Percentiles rank a stretch among this genome's conserved stretches.
These are phyloP conservation scores for Schizophyllum amplum DNA, from an alignment of 1,284 basidiomycete species.

Conservation along the genomic window DNA sequence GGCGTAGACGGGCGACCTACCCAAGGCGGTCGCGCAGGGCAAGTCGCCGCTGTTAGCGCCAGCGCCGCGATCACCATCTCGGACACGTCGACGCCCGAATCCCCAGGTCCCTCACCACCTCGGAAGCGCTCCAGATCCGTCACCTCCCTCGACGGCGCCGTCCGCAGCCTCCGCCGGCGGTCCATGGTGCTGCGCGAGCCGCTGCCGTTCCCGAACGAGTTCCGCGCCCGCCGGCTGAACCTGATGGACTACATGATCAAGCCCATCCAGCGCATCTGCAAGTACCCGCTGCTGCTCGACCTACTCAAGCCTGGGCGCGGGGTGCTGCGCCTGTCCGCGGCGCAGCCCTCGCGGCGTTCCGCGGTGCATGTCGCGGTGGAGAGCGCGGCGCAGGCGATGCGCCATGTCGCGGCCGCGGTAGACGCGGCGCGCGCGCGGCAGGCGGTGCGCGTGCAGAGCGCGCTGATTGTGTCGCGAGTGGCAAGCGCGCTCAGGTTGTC, in stretches of 20 bases:
- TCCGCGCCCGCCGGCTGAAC: constrained; percentile 38
- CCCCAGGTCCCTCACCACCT: constrained; percentile 19
- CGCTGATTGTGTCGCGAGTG: constrained; percentile 65
- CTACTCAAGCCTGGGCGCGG: constrained; percentile 48
- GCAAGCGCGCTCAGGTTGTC: constrained; percentile 12
- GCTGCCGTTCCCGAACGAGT: constrained; percentile 20
- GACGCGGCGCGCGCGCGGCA: constrained; percentile 60
- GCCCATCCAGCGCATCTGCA: constrained; percentile 85
- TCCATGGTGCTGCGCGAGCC: constrained; percentile 19
- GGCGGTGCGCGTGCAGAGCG: constrained; percentile 60
- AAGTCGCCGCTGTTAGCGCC: background rate
- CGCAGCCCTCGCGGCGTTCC: constrained; percentile 16
- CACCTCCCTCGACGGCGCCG: constrained; percentile 30
- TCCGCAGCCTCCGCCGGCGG: constrained; percentile 27
- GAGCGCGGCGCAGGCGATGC: constrained; percentile 54
- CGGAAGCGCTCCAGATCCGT: constrained; percentile 30
- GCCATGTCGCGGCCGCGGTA: constrained; percentile 46
- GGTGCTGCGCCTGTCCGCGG: constrained; percentile 15
- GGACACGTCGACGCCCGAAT: constrained; percentile 1
- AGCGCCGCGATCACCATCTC: background rate
- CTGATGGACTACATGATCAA: constrained; percentile 84
- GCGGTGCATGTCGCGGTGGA: constrained; percentile 38
- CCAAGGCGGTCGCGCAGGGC: too few species aligned
- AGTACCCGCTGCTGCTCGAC: constrained; percentile 83
- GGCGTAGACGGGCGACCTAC: too few species aligned